Evolutionary conservation across 1,139 yeast genomes (phyloP).

Genomic region (Yamadazyma jaroonii): DNA sequence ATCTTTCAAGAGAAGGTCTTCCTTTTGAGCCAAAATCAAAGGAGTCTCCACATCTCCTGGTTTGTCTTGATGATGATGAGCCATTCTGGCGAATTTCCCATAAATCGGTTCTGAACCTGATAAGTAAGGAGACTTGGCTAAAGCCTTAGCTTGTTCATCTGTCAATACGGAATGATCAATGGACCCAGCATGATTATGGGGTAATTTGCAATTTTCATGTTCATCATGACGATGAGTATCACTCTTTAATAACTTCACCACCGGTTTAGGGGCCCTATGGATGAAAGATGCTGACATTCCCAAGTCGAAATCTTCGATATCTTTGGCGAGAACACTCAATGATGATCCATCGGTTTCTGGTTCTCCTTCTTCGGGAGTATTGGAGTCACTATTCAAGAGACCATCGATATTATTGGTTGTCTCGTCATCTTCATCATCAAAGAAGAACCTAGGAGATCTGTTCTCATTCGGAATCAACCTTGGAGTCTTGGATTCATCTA

Average conservation of each 20-base stretch:
- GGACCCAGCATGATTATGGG: constrained; percentile 40
- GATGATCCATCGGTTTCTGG: constrained; percentile 5
- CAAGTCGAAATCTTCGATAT: constrained; percentile 35
- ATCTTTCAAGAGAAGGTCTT: constrained; percentile 38
- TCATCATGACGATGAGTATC: constrained; percentile 21
- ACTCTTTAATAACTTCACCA: constrained; percentile 26
- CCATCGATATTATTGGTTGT: constrained; percentile 10
- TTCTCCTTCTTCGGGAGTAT: constrained; percentile 8
- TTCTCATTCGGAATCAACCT: constrained; percentile 21
- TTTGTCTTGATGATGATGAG: constrained; percentile 23
- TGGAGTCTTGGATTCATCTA: constrained; percentile 19
- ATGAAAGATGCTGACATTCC: constrained; percentile 50
- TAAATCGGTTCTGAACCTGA: constrained; percentile 57
- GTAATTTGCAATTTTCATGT: constrained; percentile 33
- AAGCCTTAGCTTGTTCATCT: constrained; percentile 48
- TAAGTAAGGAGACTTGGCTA: constrained; percentile 52
- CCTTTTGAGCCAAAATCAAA: constrained; percentile 42
- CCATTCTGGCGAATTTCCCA: constrained; percentile 49
- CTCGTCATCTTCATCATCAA: constrained; percentile 17
- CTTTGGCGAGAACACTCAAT: constrained; percentile 11
- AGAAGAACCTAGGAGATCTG: constrained; percentile 17
- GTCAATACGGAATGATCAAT: constrained; percentile 39
- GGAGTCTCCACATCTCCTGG: constrained; percentile 28
- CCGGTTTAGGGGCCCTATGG: constrained; percentile 38
- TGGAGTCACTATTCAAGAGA: constrained; percentile 6